phyloP scores from a whole-genome alignment of 2,329 filamentous ascomycete species.

The Ascochyta clinopodiicola region DNA sequence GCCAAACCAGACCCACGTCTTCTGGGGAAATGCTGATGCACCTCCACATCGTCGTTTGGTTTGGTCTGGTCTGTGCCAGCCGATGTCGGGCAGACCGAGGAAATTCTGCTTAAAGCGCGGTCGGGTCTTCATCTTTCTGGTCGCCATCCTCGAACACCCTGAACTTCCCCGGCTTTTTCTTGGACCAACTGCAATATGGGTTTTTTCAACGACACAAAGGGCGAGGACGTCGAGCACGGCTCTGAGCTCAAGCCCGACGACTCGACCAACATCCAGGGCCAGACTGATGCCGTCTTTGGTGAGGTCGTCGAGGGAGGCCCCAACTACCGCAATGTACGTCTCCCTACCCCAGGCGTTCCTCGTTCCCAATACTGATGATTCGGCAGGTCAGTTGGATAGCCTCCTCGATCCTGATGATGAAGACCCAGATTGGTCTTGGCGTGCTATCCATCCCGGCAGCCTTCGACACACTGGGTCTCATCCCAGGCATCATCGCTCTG shows the following conservation, averaged over 20 bases:
- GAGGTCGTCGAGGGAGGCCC: constrained; percentile 20
- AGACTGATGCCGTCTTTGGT: constrained; percentile 19
- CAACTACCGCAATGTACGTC: constrained; percentile 20
- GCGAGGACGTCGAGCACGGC: constrained; percentile 14
- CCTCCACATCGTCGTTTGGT: constrained; percentile 15
- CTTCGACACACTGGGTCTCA: constrained; percentile 54
- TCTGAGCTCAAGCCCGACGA: constrained; percentile 11
- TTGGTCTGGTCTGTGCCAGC: constrained; percentile 14
- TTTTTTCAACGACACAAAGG: constrained; percentile 9
- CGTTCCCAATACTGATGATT: neutral
- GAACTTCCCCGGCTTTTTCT: constrained; percentile 3
- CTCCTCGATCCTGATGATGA: constrained; percentile 31
- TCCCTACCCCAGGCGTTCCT: neutral
- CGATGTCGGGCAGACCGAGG: constrained; percentile 19
- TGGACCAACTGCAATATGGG: constrained; percentile 1
- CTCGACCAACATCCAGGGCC: constrained; percentile 11
- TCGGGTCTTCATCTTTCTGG: neutral
- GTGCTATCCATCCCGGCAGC: constrained; percentile 56
- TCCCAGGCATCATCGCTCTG: constrained; percentile 57
- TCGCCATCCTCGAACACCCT: neutral
- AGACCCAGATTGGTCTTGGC: constrained; percentile 36
- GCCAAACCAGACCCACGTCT: constrained; percentile 7
- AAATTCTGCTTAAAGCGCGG: constrained; percentile 18
- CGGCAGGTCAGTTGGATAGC: constrained; percentile 26
- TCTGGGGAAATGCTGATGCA: constrained; percentile 14